Evolutionary conservation across 1,139 yeast genomes (phyloP), one percentile per base, ranked within the genome.

Genomic region (Blastobotrys ciferrii): DNA sequence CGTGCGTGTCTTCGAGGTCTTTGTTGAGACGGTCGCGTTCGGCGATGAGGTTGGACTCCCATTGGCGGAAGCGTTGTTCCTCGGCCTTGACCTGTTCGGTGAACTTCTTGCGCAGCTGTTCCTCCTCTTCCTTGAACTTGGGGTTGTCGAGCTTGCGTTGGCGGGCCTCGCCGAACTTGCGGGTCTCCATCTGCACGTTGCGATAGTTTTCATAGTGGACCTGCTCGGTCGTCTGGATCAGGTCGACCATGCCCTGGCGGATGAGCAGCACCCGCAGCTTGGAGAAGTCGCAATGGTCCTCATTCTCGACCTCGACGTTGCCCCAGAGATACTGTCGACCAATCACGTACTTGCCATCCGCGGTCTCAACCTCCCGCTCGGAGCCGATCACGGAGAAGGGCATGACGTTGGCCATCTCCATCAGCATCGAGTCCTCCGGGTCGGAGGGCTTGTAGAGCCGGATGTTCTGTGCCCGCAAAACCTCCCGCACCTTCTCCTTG

Each of bases 241-340:
- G 77, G 68, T 92, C 99, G 64, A 94, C 79, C 88, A 92, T 81
- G 71, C 92, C 92, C 23, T 96, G 87, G 71, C 98, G 84, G 66
- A 94, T 76, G 54, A 92, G 73, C 61, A 92, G 76, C 58, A 91
- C 81, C 71, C 98, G 84, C 64, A 92, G 77, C 69, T 89, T 89
- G 69, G 88, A 83, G 73, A 94, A 92, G 70, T 92, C 98, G 71
- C 97, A 91, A 67, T 92, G 98, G 53, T 78, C 78, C 65, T 91
- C 98, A 68, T 92, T 92, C 69, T 92, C 98, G 46, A 92, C 96
- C 69, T 92, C 98, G 46, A 92, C 98, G 48, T 87, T 76, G 40
- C 98, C 98, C 98, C 98, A 92, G 54, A 95, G 91, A 66, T 92
- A 92, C 67, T 87, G 87, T 70, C 99, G 84, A 42, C 96, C 98